Base-by-base conservation (phyloP, 805 yeast genomes). In the Barnettozyma vustinii region DNA sequence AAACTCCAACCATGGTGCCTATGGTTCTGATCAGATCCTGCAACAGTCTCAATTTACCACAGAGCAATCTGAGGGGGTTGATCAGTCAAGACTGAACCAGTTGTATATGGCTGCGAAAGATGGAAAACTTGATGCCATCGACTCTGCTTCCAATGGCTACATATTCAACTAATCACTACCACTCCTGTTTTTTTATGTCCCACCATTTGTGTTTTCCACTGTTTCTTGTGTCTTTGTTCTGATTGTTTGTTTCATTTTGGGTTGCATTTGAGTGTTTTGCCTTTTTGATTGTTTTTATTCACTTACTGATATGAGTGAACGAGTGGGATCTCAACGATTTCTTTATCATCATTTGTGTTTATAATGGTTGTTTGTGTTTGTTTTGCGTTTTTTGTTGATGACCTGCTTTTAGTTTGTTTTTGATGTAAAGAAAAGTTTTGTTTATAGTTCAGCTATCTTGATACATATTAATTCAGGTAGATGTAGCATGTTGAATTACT, bases 101-200 rank as follows among this genome's bases (percentile, higher is more conserved):
- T 62, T 77, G 37, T 73, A 77, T 49, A 58, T 77, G 32, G 81
- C 81, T 47, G 79, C 81, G 10, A 71, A 81, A 50, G 81, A 77
- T 52, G 81, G 80, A 15, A 72, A 77, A 49, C 56, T 78, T 36
- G 83, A 79, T 56, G 66, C 79, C 23, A 63, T 80, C 49, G 83
- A 79, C 27, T 69, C 81, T 15, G 72, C 67, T 45, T 57, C 78
- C 9, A 72, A 71, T 49, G 76, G 75, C 4, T 59, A 44, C 26
- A 37, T 50, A 4, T 49, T 46, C 32, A 39, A 40, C 37, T 49
- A 42, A 37, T 23, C 27, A 18, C 15, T 16, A 4, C 10, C 1
- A 19, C 19, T 13, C 27, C 15, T 36, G 41, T 23, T 23, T 20
- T 13, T 32, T n/a, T 37, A 30, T n/a, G 27, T 35, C 23, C 10